A percentile compares a stretch with the other conserved stretches of the same genome.
Evolutionary conservation across 441 rosid genomes (phyloP).

Genomic region (Viola pubescens): DNA sequence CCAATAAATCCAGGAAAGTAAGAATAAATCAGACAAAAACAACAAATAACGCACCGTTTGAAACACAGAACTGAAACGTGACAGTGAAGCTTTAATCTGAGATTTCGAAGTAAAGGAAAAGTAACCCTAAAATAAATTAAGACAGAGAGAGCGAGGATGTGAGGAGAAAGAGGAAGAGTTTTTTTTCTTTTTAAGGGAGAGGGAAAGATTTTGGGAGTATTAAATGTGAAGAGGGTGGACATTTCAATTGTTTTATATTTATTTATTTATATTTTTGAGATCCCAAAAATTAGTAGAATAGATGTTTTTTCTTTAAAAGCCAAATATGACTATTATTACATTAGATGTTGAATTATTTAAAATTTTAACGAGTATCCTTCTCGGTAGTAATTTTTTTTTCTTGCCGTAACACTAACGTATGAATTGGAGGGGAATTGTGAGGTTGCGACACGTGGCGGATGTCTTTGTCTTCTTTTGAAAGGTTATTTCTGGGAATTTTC

Average conservation of each 20-base stretch:
- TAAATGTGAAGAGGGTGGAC: conserved; percentile 23
- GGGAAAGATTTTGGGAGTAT: conserved; percentile 25
- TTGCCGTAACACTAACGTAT: conserved; percentile 64
- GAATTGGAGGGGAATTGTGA: not conserved
- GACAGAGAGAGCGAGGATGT: not conserved
- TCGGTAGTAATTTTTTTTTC: conserved; percentile 7
- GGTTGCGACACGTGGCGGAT: conserved; percentile 28
- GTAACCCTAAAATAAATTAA: conserved; percentile 17
- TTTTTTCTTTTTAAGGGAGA: not conserved
- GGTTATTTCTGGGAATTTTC: conserved; percentile 12
- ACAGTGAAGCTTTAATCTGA: conserved; percentile 23
- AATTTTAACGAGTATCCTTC: no score
- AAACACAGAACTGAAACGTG: conserved; percentile 16
- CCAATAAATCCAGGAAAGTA: conserved; percentile 10
- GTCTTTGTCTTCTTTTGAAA: conserved; percentile 10
- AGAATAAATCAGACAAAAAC: not conserved
- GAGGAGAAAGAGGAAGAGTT: conserved; percentile 12
- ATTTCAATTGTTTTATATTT: conserved; percentile 28
- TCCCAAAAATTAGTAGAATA: no score
- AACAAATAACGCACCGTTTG: not conserved
- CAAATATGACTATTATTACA: not conserved
- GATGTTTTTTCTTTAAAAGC: not conserved
- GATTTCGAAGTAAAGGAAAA: conserved; percentile 40
- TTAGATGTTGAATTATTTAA: no score
- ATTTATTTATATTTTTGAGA: not conserved